phyloP scores from a whole-genome alignment of 2,329 filamentous ascomycete genomes.

The Zymoseptoria tritici region DNA sequence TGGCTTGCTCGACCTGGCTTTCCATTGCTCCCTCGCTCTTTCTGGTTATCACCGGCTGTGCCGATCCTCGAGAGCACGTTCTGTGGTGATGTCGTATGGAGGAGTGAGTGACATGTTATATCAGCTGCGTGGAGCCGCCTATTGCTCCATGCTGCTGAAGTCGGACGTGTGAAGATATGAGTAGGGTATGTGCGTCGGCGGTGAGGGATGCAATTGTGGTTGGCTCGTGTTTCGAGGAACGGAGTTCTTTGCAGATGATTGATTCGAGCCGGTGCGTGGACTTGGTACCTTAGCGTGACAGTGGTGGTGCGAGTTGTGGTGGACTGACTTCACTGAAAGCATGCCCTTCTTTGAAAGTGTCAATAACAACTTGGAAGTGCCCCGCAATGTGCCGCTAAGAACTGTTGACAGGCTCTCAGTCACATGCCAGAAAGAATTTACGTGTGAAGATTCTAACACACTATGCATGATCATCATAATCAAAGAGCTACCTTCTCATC shows the following conservation, averaged over 20 bases:
- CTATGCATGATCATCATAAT: background rate
- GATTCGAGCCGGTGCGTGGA: background rate
- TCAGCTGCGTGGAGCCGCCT: conserved; percentile 1
- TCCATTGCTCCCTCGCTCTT: conserved; percentile 19
- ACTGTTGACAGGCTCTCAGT: background rate
- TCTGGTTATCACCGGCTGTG: background rate
- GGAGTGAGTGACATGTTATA: background rate
- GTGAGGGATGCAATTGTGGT: background rate
- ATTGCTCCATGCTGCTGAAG: conserved; percentile 6
- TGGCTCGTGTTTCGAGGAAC: background rate
- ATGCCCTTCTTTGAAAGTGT: too few species aligned
- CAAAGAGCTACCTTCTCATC: background rate
- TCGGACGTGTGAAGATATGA: background rate
- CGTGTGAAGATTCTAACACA: too few species aligned
- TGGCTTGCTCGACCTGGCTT: conserved; percentile 79
- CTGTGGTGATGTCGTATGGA: background rate
- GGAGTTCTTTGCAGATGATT: background rate
- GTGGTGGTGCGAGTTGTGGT: background rate
- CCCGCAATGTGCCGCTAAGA: background rate
- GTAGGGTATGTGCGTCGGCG: background rate
- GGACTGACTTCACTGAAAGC: too few species aligned
- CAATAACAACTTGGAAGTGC: background rate
- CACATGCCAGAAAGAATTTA: background rate
- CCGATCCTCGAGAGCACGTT: background rate
- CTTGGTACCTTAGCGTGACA: background rate